Base-by-base conservation (phyloP, 441 rosid species). In the Croton setiger region DNA sequence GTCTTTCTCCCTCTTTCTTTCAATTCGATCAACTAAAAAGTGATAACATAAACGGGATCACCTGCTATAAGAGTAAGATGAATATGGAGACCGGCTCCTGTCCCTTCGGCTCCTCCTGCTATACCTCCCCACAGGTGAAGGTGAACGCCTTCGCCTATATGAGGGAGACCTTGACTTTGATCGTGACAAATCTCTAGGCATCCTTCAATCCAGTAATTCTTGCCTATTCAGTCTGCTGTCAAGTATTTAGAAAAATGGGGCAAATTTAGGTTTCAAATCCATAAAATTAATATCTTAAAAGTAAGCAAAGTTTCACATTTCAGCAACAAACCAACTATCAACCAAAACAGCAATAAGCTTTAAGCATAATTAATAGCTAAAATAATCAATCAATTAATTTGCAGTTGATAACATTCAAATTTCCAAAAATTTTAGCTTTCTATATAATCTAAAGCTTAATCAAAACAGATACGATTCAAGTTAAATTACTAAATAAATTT, bases 101-200 rank as follows among this genome's bases (percentile, higher is more conserved):
- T 92, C 98, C 79, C 90, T 84, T 75, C 97, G 82, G 69, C 84
- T 88, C 78, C 88, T 87, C 81, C 89, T 79, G 83, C 85, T 85
- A 83, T 85, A 81, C 82, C 89, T 86, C 51, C 82, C 87, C 70
- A 80, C 78, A 23, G 92, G 93, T 60, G 93, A 86, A 39, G 91
- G 96, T 0, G 96, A 88, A 71, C 74, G 86, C 73, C 87, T 80
- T 69, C 96, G 80, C 72, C 92, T 83, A 75, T 87, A 88, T 5
- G 86, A 78, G 51, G 93, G 91, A 31, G 96, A 88, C 27, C 90
- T 87, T 39, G 97, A 90, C 3, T 80, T 80, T 37, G 89, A 87
- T 59, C 84, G 77, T 21, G 96, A 93, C 82, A 92, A 80, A 60
- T 87, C 94, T 55, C 91, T 84, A 68, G 94, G 93, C 98, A 94